Evolutionary conservation across 352 stramenopile genomes (phyloP), one percentile per base, ranked within the genome.

Genomic region (Pythium scleroteichum): DNA sequence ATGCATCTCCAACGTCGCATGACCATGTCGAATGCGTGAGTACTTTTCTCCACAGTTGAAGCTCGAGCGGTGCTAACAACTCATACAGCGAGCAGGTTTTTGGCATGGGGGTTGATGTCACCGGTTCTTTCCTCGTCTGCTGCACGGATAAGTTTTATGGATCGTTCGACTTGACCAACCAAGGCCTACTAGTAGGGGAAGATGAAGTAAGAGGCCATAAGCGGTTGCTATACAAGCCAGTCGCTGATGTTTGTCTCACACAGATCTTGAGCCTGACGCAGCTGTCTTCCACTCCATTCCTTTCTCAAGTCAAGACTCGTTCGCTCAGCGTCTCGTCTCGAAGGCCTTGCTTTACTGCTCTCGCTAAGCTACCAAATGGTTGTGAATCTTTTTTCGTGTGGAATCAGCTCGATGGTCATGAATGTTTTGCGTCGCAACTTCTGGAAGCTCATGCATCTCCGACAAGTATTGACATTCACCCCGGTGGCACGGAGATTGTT

Each of bases 91-190:
- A 87, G 29, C 60, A 70, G 23, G 79, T 90, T 4, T 45, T 75
- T 17, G 61, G 59, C 2, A 52, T 93, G 16, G 71, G 68, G 20
- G 72, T 79, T 1, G 81, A 92, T 48, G 64, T 73, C 6, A 71
- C 75, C 3, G 80, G 73, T 1, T 70, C 75, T 2, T 79, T 71
- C 23, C 55, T 91, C 13, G 57, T 91, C 14, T 90, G 78, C 42
- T 85, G 73, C 24, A 93, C 84, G 3, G 78, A 87, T 45, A 69
- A 54, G 1, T 60, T 53, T 27, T 90, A 88, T 44, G 84, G 84
- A 32, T 64, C 74, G 10, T 93, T 88, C 59, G 84, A 93, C 33
- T 67, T 93, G 17, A 88, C 79, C 59, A 79, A 89, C 29, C 63
- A 91, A 26, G 87, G 76, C 57, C 66, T 92, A 5, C 63, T 93